Conservation (phyloP, 495 filamentous ascomycete genomes). For the Lophium mytilinum region DNA sequence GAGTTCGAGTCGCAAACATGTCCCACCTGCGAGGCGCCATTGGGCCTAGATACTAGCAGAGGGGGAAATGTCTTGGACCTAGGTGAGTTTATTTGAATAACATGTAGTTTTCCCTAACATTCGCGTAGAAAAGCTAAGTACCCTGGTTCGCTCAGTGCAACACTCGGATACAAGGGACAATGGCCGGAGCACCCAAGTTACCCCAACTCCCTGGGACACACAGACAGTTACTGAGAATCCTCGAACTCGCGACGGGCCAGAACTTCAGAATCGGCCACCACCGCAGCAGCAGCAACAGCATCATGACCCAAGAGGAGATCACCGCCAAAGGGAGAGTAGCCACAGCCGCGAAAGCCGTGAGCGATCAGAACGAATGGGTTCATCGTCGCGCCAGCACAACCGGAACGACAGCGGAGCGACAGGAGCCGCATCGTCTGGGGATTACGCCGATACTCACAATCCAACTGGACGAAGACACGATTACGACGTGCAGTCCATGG, state of each 20-base stretch:
- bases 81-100: constrained; percentile 46
- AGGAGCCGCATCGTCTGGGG: constrained; percentile 55
- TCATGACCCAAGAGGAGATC: not conserved
- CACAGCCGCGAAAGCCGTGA: constrained; percentile 29
- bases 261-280: constrained; percentile 14
- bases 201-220: constrained; percentile 53
- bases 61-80: constrained; percentile 93
- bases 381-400: constrained; percentile 45
- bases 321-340: constrained; percentile 26
- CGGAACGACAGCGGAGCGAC: constrained; percentile 65
- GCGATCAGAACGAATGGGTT: constrained; percentile 48
- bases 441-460: constrained; percentile 57
- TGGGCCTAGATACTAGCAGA: constrained; percentile 88
- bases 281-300: constrained; percentile 35
- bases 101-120: constrained; percentile 4
- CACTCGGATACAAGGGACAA: constrained; percentile 49
- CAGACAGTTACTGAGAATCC: constrained; percentile 34
- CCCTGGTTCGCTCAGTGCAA: constrained; percentile 80
- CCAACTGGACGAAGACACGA: constrained; percentile 63
- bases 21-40: constrained; percentile 85
- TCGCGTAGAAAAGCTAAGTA: constrained; percentile 81
- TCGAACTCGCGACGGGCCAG: constrained; percentile 10
- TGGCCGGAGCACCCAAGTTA: constrained; percentile 40
- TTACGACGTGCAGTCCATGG: constrained; percentile 95
- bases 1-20: constrained; percentile 94